Evolutionary conservation across 2,329 filamentous ascomycete species (phyloP).

Genomic region (Aspergillus spinulosporus): DNA sequence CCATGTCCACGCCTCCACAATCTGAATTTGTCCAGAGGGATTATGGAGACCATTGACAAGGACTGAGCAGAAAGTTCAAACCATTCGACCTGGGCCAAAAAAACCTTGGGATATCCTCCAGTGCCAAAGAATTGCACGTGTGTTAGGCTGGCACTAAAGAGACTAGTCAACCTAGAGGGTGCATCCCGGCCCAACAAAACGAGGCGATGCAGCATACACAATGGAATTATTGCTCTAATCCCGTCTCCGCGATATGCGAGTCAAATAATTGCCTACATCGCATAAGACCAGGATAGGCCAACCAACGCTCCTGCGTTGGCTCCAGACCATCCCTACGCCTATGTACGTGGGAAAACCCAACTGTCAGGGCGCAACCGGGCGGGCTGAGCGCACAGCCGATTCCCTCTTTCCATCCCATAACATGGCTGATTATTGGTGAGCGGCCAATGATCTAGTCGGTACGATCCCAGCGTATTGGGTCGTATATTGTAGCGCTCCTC

Average conservation of each 20-base stretch:
- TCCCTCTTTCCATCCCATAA: slow-evolving; percentile 1
- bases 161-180: slow-evolving; percentile 1
- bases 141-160: slow-evolving; percentile 4
- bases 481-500: slow-evolving; percentile 6
- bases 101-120: neutral
- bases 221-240: slow-evolving; percentile 2
- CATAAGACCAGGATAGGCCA: neutral
- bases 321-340: neutral
- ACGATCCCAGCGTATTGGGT: slow-evolving; percentile 7
- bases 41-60: neutral
- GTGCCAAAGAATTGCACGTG: neutral
- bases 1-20: neutral
- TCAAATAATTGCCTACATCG: slow-evolving; percentile 10
- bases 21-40: neutral
- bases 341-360: slow-evolving; percentile 8
- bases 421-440: neutral
- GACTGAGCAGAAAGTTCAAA: neutral
- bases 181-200: slow-evolving; percentile 13
- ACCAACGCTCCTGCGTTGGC: neutral
- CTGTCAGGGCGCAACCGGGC: slow-evolving; percentile 4
- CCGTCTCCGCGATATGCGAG: slow-evolving; percentile 11
- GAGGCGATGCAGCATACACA: slow-evolving; percentile 8
- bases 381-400: slow-evolving; percentile 4
- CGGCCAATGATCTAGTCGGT: neutral
- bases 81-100: neutral